Conservation (phyloP, 257 asterid species). For the Nicotiana benthamiana region DNA sequence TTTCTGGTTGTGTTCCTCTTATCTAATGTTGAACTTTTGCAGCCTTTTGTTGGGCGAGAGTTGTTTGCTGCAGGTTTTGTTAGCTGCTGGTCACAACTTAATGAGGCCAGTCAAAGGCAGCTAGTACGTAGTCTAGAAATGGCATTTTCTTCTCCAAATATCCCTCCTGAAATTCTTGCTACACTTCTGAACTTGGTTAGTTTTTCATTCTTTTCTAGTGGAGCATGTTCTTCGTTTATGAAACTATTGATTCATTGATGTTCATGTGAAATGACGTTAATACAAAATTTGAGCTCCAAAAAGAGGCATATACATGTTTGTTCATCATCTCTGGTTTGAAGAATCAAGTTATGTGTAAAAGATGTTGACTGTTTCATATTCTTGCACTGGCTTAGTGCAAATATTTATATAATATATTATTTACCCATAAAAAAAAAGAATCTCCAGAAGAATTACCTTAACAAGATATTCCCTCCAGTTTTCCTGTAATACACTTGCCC, state of each 20-base stretch:
- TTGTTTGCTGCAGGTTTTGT: conserved; percentile 99
- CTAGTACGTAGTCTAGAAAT: conserved; percentile 88
- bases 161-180: conserved; percentile 97
- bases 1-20: not conserved
- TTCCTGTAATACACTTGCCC: not conserved
- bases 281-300: not conserved
- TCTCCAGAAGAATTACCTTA: not conserved
- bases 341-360: not conserved
- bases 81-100: conserved; percentile 97
- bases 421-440: too few species aligned
- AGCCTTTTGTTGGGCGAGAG: conserved; percentile 99
- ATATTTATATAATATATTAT: too few species aligned
- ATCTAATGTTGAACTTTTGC: conserved; percentile 28
- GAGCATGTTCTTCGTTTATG: not conserved
- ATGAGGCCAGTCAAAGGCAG: conserved; percentile 70
- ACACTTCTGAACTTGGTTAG: conserved; percentile 92
- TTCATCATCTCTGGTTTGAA: not conserved
- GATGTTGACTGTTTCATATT: not conserved
- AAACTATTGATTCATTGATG: not conserved
- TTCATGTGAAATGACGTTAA: not conserved
- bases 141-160: conserved; percentile 98
- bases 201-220: conserved; percentile 3
- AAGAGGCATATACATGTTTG: not conserved
- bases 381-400: too few species aligned
- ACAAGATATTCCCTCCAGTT: not conserved